Base-by-base conservation (phyloP, 441 rosid species). In the Daphne laureola region DNA sequence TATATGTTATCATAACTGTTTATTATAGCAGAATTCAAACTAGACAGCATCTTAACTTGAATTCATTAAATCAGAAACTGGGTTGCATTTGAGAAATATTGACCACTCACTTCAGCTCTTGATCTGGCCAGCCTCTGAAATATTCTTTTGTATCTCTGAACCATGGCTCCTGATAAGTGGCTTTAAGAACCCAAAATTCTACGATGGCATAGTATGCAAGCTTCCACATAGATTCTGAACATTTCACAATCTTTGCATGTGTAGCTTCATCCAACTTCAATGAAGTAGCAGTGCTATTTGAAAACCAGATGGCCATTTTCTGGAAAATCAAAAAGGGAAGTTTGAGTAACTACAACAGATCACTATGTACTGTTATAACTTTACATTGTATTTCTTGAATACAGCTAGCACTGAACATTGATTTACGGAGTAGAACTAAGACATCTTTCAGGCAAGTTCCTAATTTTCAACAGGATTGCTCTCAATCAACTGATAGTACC, bases 181-280 rank as follows among this genome's bases (percentile, higher is more conserved):
- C 69, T 15, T 64, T 69, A 66, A 93, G 80, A 68, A 85, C 60
- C 59, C 70, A 93, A 0, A 66, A 25, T 73, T 93, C 96, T 64
- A 82, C 77, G 54, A 63, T 55, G 47, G 80, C 89, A 57, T 80
- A 90, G 68, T 83, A 90, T 54, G 77, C 57, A 17, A 93, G 61
- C 65, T 87, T 93, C 99, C 99, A 93, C 77, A 93, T 52, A 15
- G 99, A 93, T 46, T 93, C 99, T 4, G 85, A 74, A 71, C 90
- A 80, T 70, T 93, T 93, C n/a, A 55, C 69, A 53, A 85, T 63
- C 57, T 83, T 83, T 0, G 78, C 80, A 0, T 25, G 53, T 27
- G 73, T 65, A 26, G 74, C 67, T 51, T 86, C 83, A 43, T 81
- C 73, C 43, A 78, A 54, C 70, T 71, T 86, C 31, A 72, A 55